These are phyloP conservation scores for Aspergillus alliaceus DNA, from an alignment of 2,329 filamentous ascomycete species.

Conservation along the genomic window DNA sequence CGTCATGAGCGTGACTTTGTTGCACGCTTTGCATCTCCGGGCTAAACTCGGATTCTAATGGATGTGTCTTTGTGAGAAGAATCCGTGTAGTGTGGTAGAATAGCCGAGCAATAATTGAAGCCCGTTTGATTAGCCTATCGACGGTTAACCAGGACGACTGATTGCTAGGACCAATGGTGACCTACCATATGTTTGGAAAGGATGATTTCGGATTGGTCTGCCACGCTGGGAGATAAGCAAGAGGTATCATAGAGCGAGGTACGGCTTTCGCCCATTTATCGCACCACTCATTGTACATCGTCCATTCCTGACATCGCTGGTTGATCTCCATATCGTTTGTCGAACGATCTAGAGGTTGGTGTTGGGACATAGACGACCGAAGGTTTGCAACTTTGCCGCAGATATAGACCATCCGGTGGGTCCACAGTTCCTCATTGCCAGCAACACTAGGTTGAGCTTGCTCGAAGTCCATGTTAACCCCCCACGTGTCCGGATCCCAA, in stretches of 20 bases:
- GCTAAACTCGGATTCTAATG: constrained; percentile 59
- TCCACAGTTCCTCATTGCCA: constrained; percentile 79
- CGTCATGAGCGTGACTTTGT: constrained; percentile 74
- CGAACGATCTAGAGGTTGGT: constrained; percentile 58
- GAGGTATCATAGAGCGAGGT: constrained; percentile 82
- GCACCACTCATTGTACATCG: constrained; percentile 73
- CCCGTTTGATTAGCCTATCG: constrained; percentile 73
- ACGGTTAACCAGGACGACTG: constrained; percentile 1
- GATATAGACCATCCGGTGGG: constrained; percentile 84
- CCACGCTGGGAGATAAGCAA: constrained; percentile 71
- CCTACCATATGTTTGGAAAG: constrained; percentile 84
- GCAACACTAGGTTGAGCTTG: constrained; percentile 51
- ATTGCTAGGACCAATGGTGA: constrained; percentile 8
- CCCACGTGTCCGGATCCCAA: constrained; percentile 91
- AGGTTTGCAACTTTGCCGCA: constrained; percentile 86
- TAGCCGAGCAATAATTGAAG: constrained; percentile 76
- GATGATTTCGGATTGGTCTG: constrained; percentile 68
- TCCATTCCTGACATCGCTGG: constrained; percentile 73
- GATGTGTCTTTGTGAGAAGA: constrained; percentile 77
- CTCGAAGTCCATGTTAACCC: constrained; percentile 73
- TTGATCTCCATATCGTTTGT: constrained; percentile 62
- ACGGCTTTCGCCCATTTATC: constrained; percentile 78
- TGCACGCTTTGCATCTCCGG: constrained; percentile 70
- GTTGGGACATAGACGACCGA: constrained; percentile 66
- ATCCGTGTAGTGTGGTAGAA: constrained; percentile 89